A percentile compares a stretch with the other conserved stretches of the same genome.
Conservation (phyloP, 2,329 filamentous ascomycete species). For the Claviceps cyperi region DNA sequence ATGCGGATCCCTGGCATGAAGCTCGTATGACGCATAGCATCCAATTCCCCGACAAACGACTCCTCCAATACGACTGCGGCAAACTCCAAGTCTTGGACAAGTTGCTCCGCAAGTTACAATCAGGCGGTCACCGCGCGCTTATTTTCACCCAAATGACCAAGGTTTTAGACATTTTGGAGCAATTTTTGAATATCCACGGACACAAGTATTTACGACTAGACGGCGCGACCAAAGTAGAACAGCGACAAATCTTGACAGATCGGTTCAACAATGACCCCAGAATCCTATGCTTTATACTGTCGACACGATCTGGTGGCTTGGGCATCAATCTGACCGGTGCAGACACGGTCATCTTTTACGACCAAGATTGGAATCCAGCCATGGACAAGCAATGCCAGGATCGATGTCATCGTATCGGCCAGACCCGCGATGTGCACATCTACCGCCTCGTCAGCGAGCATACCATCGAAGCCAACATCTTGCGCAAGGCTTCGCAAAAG, state of each 20-base stretch:
- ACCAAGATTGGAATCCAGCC: slow-evolving; percentile 97
- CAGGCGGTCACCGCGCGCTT: slow-evolving; percentile 79
- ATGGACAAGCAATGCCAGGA: slow-evolving; percentile 99
- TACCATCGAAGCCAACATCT: slow-evolving; percentile 94
- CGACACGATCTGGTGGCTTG: slow-evolving; percentile 81
- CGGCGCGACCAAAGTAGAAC: slow-evolving; percentile 90
- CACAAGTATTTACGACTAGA: slow-evolving; percentile 94
- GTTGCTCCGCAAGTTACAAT: slow-evolving; percentile 72
- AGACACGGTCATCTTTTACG: slow-evolving; percentile 97
- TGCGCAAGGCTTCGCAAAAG: slow-evolving; percentile 94
- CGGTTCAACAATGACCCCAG: slow-evolving; percentile 91
- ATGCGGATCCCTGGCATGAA: slow-evolving; percentile 78
- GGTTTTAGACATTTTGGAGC: slow-evolving; percentile 91
- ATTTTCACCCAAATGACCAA: slow-evolving; percentile 99
- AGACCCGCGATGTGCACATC: slow-evolving; percentile 94
- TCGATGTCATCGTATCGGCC: slow-evolving; percentile 89
- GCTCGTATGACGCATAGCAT: slow-evolving; percentile 85
- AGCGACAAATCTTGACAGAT: slow-evolving; percentile 87
- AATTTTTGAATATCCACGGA: slow-evolving; percentile 94
- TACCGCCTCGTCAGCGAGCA: slow-evolving; percentile 88
- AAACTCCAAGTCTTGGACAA: slow-evolving; percentile 85
- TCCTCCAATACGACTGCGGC: slow-evolving; percentile 96
- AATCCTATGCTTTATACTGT: slow-evolving; percentile 90
- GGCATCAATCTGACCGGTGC: slow-evolving; percentile 95
- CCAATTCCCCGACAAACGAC: slow-evolving; percentile 87